Evolutionary conservation across 352 stramenopile species (phyloP), one percentile per base, ranked within the genome.

Genomic region (Pythium aristosporum): DNA sequence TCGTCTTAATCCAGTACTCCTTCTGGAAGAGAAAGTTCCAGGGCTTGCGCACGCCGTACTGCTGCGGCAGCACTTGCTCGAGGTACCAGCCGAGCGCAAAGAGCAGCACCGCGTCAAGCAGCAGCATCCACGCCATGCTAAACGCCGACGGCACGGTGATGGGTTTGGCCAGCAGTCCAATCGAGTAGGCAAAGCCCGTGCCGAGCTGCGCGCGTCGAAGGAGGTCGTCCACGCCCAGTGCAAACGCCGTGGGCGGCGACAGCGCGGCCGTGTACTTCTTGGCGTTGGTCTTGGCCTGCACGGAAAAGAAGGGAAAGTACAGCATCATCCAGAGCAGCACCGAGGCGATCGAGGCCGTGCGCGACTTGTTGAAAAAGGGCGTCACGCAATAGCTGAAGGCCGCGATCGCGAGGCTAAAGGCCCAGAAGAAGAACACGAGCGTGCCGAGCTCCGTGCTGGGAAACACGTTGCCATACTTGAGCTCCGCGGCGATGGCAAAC

Each of bases 61-160:
- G 50, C 43, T 91, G 87, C 2, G 96, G 96, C 8, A 98, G 57
- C 1, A 98, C 89, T 58, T 97, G 80, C 55, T 97, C 92, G 8
- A 98, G 72, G 72, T 98, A 98, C 79, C 82, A 97, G 4, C 85
- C 92, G 0, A 98, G 54, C 0, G 76, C 36, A 30, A 86, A 78
- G 37, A 97, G 92, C 13, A 98, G 39, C 30, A 96, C 43, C 0
- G 82, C 73, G 63, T 98, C 94, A 1, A 96, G 51, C 0, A 77
- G 25, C 11, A 88, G 72, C 23, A 98, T 89, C 5, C 98, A 21
- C 13, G 96, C 23, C 80, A 92, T 91, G 3, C 57, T 44, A 28
- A 71, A 63, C 0, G 79, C 70, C 9, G 68, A 83, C 3, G 80
- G 76, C 0, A 88, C 78, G 6, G 76, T 73, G 23, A 85, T 69